Evolutionary conservation across 1,284 basidiomycete species (phyloP), one percentile per base, ranked within the genome.

Genomic region (Golubevia pallescens): DNA sequence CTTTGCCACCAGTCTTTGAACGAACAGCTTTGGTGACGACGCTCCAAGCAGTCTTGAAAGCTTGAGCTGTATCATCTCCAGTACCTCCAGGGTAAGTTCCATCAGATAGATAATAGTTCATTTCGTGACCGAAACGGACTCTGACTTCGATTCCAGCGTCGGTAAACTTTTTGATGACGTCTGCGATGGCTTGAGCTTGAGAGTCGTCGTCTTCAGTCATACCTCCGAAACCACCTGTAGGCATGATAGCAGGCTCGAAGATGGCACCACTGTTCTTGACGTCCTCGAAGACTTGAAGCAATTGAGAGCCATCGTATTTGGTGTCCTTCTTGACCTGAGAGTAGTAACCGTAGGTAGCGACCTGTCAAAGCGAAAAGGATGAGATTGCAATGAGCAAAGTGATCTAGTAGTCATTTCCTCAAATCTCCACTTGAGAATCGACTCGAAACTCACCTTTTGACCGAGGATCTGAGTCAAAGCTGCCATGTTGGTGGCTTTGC

Each of bases 101-200:
- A 65, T 77, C 72, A 5, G 58, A 59, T 55, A 54, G 59, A 28
- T 67, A 67, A n/a, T 23, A 67, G 64, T 77, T 79, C 65, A 79
- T 74, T 56, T 86, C 84, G 70, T 86, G 84, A 1, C 74, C 86
- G 55, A 86, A 86, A 14, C 86, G 77, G 16, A 86, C 69, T 64
- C 85, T 80, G 56, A 86, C 86, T 56, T 85, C 81, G 48, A 86
- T 73, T 20, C 86, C 86, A 8, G 75, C 66, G 63, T 86, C 86
- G 57, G 84, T 86, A 71, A 86, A 86, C 61, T 81, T 65, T 72
- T 86, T 86, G 81, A 86, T 81, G 32, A 86, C 84, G 0, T 78
- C 70, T 62, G 77, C 78, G 38, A 84, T 77, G 8, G 75, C 77
- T 23, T 71, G 61, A 2, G 85, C 84, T 63, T 86, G 85, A 5